Conservation (phyloP, 2,329 filamentous ascomycete species). For the Monosporascus cannonballus region DNA sequence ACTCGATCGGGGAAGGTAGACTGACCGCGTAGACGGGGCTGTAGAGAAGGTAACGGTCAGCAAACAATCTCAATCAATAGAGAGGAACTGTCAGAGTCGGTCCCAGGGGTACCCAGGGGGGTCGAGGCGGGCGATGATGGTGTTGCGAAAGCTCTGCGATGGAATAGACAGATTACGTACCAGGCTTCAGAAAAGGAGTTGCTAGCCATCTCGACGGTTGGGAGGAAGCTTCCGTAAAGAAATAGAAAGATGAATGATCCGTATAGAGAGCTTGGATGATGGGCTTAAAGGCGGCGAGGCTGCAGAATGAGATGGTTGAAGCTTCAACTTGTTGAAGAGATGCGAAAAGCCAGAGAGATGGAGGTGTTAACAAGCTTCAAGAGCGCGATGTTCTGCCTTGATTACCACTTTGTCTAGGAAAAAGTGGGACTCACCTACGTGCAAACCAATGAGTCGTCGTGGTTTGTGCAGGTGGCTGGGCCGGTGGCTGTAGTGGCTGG, state of each 20-base stretch:
- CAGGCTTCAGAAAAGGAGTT: slow-evolving; percentile 25
- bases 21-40: slow-evolving; percentile 99
- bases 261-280: slow-evolving; percentile 2
- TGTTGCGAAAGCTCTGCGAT: slow-evolving; percentile 6
- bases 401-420: slow-evolving; percentile 1
- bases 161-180: slow-evolving; percentile 25
- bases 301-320: slow-evolving; percentile 6
- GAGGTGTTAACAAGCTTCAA: neutral
- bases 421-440: too few species aligned
- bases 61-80: slow-evolving; percentile 5
- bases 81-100: neutral
- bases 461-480: too few species aligned
- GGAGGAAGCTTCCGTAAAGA: slow-evolving; percentile 6
- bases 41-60: slow-evolving; percentile 23
- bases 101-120: neutral
- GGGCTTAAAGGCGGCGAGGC: slow-evolving; percentile 5
- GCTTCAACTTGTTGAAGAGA: slow-evolving; percentile 10
- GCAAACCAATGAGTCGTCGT: too few species aligned
- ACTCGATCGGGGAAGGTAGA: slow-evolving; percentile 32
- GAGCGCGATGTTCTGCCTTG: neutral
- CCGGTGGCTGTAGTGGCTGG: too few species aligned
- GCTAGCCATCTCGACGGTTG: slow-evolving; percentile 20
- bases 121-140: slow-evolving; percentile 5
- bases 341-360: neutral
- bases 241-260: slow-evolving; percentile 5